Evolutionary conservation across 768 basidiomycete genomes (phyloP), one percentile per base, ranked within the genome.

Genomic region (Fistulinella prunicolor): DNA sequence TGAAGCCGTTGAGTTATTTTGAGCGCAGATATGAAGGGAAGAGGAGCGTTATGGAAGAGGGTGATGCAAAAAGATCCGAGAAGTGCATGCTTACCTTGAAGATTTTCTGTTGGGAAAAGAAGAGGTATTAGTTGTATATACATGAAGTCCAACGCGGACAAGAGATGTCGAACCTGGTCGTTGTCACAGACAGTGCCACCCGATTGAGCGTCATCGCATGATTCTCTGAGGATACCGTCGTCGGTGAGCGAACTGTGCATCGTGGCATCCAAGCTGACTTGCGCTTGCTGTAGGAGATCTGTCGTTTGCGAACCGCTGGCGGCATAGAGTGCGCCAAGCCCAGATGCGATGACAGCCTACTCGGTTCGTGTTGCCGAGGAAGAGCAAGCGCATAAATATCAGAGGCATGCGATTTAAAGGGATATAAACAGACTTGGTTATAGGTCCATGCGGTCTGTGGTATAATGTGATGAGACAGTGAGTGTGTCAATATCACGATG

Each of bases 371-470:
- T 10, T 6, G 10, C 6, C 26, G 26, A 16, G n/a, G 13, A 3
- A 3, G 1, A 16, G 5, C 8, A 9, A 38, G 1, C 29, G 10
- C 24, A 19, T 4, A 32, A n/a, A 10, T 43, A 23, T 44, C 38
- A 41, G 2, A 21, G 3, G 12, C 2, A 20, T 16, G 17, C 1
- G 9, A 37, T 19, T 10, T 19, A 14, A 4, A 22, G 14, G 4
- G n/a, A 14, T 20, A 24, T 2, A 7, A 19, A 47, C 53, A 32
- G 50, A 76, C 79, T 57, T 81, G 80, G 53, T 82, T 81, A 56
- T 82, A 82, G 0, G 75, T 79, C 80, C 80, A 81, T 2, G 79
- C 73, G 4, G 78, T 80, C 75, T 79, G 49, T 16, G 36, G 23
- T 26, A 37, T 22, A 28, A 21, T 39, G 21, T n/a, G 36, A 29